phyloP scores from a whole-genome alignment of 73 alveolate species.

The Paramecium bursaria region DNA sequence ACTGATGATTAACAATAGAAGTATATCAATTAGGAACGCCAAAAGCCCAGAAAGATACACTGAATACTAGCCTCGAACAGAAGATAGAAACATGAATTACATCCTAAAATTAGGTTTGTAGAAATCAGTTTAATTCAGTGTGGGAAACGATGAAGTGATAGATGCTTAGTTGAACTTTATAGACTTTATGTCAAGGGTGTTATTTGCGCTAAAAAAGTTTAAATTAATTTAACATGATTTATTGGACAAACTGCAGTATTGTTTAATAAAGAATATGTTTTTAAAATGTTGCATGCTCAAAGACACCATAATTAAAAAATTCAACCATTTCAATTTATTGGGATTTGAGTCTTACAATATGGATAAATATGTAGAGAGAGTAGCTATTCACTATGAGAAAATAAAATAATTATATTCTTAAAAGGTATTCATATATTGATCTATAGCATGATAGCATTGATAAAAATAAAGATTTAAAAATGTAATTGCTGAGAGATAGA shows the following conservation, averaged over 20 bases:
- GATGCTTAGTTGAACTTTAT: slow-evolving; percentile 19
- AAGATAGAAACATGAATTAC: not conserved
- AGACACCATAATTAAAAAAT: slow-evolving; percentile 14
- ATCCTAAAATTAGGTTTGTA: slow-evolving; percentile 35
- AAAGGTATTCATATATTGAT: no score
- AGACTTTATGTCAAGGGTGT: slow-evolving; percentile 7
- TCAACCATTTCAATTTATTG: not conserved
- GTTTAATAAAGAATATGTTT: slow-evolving; percentile 35
- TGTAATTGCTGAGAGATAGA: no score
- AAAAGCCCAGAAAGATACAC: not conserved
- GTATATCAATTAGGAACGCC: not conserved
- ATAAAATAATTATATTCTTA: no score
- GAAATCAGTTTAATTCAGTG: not conserved
- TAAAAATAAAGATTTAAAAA: no score
- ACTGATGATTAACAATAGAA: slow-evolving; percentile 8
- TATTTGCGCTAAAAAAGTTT: not conserved
- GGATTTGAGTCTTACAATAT: slow-evolving; percentile 25
- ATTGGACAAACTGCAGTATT: slow-evolving; percentile 2
- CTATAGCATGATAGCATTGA: no score
- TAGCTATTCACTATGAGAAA: no score
- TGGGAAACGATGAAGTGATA: slow-evolving; percentile 29
- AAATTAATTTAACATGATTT: not conserved
- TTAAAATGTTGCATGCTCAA: not conserved
- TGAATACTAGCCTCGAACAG: slow-evolving; percentile 30
- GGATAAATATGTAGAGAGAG: no score